These are phyloP conservation scores for Karstenula rhodostoma DNA, from an alignment of 2,329 filamentous ascomycete genomes.

Conservation along the genomic window DNA sequence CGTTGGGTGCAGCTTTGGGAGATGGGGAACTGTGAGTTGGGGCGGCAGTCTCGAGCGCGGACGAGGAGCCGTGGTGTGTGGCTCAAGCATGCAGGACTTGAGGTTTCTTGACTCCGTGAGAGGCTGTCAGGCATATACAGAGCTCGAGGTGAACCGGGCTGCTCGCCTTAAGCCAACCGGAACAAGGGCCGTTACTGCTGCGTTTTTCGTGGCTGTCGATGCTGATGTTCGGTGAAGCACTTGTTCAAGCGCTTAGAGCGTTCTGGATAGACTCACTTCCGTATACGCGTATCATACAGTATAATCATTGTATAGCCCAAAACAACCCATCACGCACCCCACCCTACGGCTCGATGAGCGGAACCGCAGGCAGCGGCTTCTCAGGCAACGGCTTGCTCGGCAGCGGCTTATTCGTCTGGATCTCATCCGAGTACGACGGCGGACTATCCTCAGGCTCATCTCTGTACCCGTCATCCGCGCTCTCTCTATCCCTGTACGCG, in stretches of 20 bases:
- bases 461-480: constrained; percentile 25
- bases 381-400: constrained; percentile 43
- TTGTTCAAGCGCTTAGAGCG: neutral
- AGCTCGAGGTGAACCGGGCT: too few relatives aligned
- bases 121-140: too few relatives aligned
- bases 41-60: too few relatives aligned
- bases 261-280: neutral
- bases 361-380: constrained; percentile 45
- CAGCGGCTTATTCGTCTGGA: constrained; percentile 26
- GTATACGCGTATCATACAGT: too few relatives aligned
- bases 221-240: neutral
- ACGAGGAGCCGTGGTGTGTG: too few relatives aligned
- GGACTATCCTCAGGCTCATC: constrained; percentile 27
- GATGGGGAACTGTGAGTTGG: too few relatives aligned
- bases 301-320: neutral
- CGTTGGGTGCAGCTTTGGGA: too few relatives aligned
- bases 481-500: constrained; percentile 17
- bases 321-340: neutral
- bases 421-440: constrained; percentile 21
- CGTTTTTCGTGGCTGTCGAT: neutral
- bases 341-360: constrained; percentile 41
- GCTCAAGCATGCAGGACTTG: too few relatives aligned
- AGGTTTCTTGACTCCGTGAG: too few relatives aligned
- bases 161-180: too few relatives aligned
- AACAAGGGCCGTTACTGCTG: too few relatives aligned